Evolutionary conservation across 2,329 filamentous ascomycete species (phyloP), one percentile per base, ranked within the genome.

Genomic region (Scortechinia acanthostroma): DNA sequence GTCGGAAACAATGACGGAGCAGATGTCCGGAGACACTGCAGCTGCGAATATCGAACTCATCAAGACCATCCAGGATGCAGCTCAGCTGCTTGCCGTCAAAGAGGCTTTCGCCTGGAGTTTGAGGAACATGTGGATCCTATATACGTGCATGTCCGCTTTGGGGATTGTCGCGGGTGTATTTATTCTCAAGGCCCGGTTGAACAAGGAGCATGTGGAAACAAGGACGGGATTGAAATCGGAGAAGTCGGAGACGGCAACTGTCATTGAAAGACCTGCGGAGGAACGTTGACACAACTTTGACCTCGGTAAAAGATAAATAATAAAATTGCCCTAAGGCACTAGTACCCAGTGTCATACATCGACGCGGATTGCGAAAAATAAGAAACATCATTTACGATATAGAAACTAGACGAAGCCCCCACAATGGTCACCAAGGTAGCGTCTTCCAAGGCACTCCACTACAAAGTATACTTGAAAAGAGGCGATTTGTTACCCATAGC

Each of bases 181-280:
- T 42, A 62, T 77, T 44, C 59, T 63, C 22, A 68, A 70, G 40
- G 49, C 55, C 14, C 53, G 60, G 3, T 51, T 78, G 53, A 73
- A 62, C 40, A 68, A 63, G 42, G 70, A 73, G 49, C 73, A 77
- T 51, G 62, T 63, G 4, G 69, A 74, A 54, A 74, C 69, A 15
- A 71, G 64, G 54, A 77, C 73, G 4, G 74, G 73, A 1, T 45
- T 69, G 22, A 51, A 56, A 42, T 53, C 63, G 22, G 37, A 57
- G 47, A 44, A 43, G n/a, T n/a, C n/a, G n/a, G n/a, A n/a, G n/a
- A n/a, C n/a, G n/a, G n/a, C n/a, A n/a, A n/a, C n/a, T n/a, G n/a
- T n/a, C n/a, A n/a, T n/a, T n/a, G n/a, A n/a, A n/a, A n/a, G n/a
- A n/a, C n/a, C n/a, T n/a, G n/a, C n/a, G n/a, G n/a, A n/a, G n/a